Evolutionary conservation across 108 stramenopile genomes (phyloP).

Genomic region (Cyclotella baltica): DNA sequence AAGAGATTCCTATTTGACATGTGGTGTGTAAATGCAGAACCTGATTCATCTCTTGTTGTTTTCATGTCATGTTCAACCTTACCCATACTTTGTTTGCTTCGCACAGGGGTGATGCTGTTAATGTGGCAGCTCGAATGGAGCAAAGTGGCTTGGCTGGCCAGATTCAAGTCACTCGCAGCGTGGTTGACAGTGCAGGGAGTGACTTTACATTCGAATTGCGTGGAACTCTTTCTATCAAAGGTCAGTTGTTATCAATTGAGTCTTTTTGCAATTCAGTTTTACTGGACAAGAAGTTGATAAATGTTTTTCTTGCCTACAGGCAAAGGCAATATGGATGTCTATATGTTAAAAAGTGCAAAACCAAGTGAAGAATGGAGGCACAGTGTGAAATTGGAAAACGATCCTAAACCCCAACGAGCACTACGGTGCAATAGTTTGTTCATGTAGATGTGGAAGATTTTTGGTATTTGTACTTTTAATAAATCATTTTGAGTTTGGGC

Average conservation of each 20-base stretch:
- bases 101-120: conserved; percentile 41
- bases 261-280: too few relatives aligned
- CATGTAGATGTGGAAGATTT: too few relatives aligned
- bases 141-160: conserved; percentile 48
- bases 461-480: too few relatives aligned
- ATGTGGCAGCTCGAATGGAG: conserved; percentile 64
- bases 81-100: background rate
- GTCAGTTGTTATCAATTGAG: background rate
- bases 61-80: background rate
- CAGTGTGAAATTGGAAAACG: background rate
- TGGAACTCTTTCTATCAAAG: conserved; percentile 14
- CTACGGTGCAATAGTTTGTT: background rate
- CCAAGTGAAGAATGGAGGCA: conserved; percentile 13
- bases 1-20: conserved; percentile 64
- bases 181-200: conserved; percentile 38
- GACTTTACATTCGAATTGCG: conserved; percentile 23
- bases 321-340: conserved; percentile 25
- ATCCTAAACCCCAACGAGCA: background rate
- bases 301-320: conserved; percentile 15
- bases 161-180: conserved; percentile 55
- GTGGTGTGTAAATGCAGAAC: conserved; percentile 41
- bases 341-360: conserved; percentile 20
- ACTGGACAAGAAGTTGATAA: too few relatives aligned
- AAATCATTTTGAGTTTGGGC: too few relatives aligned
- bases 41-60: background rate